Evolutionary conservation across 441 rosid genomes (phyloP), one percentile per base, ranked within the genome.

Genomic region (Populus hybrid): DNA sequence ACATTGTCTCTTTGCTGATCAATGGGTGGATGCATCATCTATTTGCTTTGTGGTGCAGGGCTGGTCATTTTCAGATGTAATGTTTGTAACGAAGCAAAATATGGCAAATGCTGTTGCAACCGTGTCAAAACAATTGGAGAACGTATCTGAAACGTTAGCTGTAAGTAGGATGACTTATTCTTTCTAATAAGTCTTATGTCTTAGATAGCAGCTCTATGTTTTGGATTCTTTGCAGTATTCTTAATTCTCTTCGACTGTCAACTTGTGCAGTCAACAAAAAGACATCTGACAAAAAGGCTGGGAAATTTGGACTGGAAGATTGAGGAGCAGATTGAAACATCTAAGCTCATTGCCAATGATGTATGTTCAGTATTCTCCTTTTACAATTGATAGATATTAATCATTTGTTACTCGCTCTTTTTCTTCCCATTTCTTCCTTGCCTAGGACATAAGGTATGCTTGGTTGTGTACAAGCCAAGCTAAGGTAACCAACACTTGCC

Each of bases 71-170:
- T 88, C 97, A 0, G 98, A 93, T 86, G 91, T 85, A 34, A 90
- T 95, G 95, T 89, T 91, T 85, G 97, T 95, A 63, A 95, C 98
- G 32, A 93, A 91, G 91, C 85, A 88, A 82, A 95, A 91, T 82
- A 95, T 93, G 97, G 86, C 87, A 23, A 90, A 85, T 84, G 99
- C 97, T 77, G 96, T 95, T 54, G 83, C 89, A 40, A 76, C 88
- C 36, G 89, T 92, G 67, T 91, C 99, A 61, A 93, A 92, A 82
- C 98, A 93, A 79, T 88, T 92, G 76, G 95, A 93, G 68, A 87
- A 91, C 79, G 90, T 95, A 71, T 84, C 92, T 32, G 89, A 90
- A 77, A 84, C 97, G 77, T 74, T 95, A 81, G 90, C 92, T 78
- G 92, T 90, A 79, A 86, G 98, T 88, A 72, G 81, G 35, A 71